Conservation (phyloP, 208 protist species). For the Leishmania turanica region DNA sequence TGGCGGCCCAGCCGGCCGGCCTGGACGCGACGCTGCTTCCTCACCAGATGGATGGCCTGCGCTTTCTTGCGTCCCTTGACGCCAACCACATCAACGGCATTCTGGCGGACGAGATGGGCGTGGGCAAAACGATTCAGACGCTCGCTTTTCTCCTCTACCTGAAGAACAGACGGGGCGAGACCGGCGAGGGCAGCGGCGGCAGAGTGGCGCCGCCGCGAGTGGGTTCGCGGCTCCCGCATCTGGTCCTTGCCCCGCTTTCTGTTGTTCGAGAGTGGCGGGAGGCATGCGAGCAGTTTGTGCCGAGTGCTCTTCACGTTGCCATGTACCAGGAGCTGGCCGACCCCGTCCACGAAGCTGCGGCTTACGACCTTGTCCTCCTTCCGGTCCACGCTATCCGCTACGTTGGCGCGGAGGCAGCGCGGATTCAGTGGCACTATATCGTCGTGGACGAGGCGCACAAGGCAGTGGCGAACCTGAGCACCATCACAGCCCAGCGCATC, state of each 20-base stretch:
- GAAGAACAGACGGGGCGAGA: constrained; percentile 29
- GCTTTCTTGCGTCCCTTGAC: constrained; percentile 89
- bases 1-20: constrained; percentile 35
- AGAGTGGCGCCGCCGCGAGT: neutral
- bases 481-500: constrained; percentile 42
- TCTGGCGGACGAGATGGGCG: constrained; percentile 97
- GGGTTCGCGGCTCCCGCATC: constrained; percentile 61
- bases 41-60: constrained; percentile 97
- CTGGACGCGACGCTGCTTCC: constrained; percentile 83
- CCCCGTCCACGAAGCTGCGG: constrained; percentile 25
- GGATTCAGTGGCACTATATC: constrained; percentile 60
- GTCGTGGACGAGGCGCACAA: constrained; percentile 88
- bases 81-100: constrained; percentile 94
- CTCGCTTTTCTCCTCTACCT: constrained; percentile 80
- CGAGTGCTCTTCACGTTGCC: constrained; percentile 42
- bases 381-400: constrained; percentile 47
- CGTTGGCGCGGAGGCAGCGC: constrained; percentile 16
- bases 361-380: constrained; percentile 54
- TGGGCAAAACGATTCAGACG: constrained; percentile 95
- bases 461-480: constrained; percentile 62
- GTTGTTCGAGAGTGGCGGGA: constrained; percentile 94
- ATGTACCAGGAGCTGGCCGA: constrained; percentile 36
- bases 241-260: constrained; percentile 90
- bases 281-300: constrained; percentile 91
- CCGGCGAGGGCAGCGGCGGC: neutral